Evolutionary conservation across 108 stramenopile species (phyloP).

Genomic region (Hondaea fermentalgiana): DNA sequence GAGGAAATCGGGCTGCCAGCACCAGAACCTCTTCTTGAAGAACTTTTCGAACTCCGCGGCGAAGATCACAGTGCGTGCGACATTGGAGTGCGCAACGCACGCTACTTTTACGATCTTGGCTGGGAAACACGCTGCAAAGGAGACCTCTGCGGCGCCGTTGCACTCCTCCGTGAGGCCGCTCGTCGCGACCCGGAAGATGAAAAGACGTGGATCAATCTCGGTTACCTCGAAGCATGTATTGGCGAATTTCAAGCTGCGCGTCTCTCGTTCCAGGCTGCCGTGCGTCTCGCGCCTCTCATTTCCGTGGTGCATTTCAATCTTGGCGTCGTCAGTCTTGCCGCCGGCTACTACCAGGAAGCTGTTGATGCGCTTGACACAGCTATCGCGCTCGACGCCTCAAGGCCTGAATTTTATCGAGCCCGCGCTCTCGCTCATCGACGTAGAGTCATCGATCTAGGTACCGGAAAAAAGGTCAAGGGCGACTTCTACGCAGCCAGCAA

Average conservation of each 20-base stretch:
- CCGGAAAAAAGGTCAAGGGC: not conserved
- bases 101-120: not conserved
- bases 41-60: not conserved
- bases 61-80: slow-evolving; percentile 14
- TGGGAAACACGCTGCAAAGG: not conserved
- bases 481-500: not conserved
- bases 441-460: not conserved
- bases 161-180: not conserved
- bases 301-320: not conserved
- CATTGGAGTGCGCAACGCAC: not conserved
- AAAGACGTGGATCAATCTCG: not conserved
- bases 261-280: not conserved
- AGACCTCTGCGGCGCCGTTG: not conserved
- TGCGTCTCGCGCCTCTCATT: not conserved
- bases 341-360: not conserved
- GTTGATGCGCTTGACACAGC: not conserved
- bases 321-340: not conserved
- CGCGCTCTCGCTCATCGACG: not conserved
- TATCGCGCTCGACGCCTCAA: not conserved
- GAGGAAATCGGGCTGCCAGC: not conserved
- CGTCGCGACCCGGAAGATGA: not conserved
- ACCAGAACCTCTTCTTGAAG: not conserved
- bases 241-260: not conserved
- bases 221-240: not conserved
- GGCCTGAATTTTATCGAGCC: not conserved